phyloP scores from a whole-genome alignment of 805 yeast genomes.

The Schwanniomyces polymorphus region DNA sequence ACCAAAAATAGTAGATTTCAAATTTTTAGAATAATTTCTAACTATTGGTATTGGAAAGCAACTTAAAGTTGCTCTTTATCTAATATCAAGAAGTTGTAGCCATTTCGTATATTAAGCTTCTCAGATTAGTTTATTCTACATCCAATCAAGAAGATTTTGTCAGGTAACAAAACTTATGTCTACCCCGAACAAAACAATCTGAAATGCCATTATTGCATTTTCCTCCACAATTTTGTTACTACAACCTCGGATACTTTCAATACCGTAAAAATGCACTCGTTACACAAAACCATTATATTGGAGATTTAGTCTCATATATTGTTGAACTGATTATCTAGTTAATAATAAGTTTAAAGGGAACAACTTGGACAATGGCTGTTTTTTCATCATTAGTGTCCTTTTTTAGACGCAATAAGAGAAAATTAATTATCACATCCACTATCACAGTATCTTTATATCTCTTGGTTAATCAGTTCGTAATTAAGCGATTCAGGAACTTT shows the following conservation, averaged over 20 bases:
- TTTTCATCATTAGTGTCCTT: slow-evolving; percentile 41
- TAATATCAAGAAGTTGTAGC: too few species aligned
- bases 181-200: too few species aligned
- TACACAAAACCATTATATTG: background rate
- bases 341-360: background rate
- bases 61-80: too few species aligned
- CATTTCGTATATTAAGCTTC: too few species aligned
- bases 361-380: slow-evolving; percentile 29
- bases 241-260: background rate
- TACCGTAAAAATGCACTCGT: background rate
- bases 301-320: background rate
- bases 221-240: background rate
- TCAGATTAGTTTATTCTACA: too few species aligned
- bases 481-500: slow-evolving; percentile 38
- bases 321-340: background rate
- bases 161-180: too few species aligned
- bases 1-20: too few species aligned
- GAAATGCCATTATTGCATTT: background rate
- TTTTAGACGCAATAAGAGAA: slow-evolving; percentile 40
- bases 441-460: slow-evolving; percentile 35
- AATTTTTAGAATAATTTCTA: too few species aligned
- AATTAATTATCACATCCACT: slow-evolving; percentile 32
- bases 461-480: slow-evolving; percentile 37
- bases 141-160: too few species aligned
- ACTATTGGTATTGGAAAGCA: too few species aligned